Evolutionary conservation across 164 flowering plant species (phyloP).

Genomic region (Macadamia tetraphylla): DNA sequence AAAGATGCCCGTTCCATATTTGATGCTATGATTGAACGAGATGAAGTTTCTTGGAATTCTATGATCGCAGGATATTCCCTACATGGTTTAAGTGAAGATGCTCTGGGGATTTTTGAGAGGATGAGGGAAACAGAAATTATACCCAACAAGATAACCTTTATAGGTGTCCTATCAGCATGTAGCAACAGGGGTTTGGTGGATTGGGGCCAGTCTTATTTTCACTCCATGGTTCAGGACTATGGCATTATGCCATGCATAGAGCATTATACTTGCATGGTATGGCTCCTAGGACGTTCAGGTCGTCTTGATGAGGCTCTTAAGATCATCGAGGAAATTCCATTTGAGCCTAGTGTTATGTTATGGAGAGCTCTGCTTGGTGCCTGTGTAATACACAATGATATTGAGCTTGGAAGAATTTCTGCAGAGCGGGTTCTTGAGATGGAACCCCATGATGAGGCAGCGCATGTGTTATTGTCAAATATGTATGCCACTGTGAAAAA

Average conservation of each 20-base stretch:
- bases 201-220: constrained; percentile 52
- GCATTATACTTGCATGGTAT: constrained; percentile 87
- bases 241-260: constrained; percentile 74
- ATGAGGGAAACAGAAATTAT: constrained; percentile 43
- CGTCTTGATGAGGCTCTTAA: constrained; percentile 58
- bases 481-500: constrained; percentile 68
- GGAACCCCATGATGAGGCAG: constrained; percentile 73
- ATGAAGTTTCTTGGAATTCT: constrained; percentile 80
- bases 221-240: constrained; percentile 51
- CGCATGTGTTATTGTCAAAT: constrained; percentile 72
- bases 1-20: constrained; percentile 56
- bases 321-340: constrained; percentile 64
- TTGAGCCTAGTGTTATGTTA: constrained; percentile 72
- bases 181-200: constrained; percentile 66
- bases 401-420: constrained; percentile 56
- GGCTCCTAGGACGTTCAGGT: constrained; percentile 73
- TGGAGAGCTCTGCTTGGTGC: constrained; percentile 93
- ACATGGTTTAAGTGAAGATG: constrained; percentile 75
- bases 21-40: constrained; percentile 40
- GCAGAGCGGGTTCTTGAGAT: constrained; percentile 67
- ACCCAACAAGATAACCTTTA: constrained; percentile 71
- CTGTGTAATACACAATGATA: constrained; percentile 64
- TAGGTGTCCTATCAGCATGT: constrained; percentile 82
- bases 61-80: constrained; percentile 79
- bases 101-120: constrained; percentile 44